Evolutionary conservation across 108 stramenopile genomes (phyloP), one percentile per base, ranked within the genome.

Genomic region (Asterionellopsis glacialis): DNA sequence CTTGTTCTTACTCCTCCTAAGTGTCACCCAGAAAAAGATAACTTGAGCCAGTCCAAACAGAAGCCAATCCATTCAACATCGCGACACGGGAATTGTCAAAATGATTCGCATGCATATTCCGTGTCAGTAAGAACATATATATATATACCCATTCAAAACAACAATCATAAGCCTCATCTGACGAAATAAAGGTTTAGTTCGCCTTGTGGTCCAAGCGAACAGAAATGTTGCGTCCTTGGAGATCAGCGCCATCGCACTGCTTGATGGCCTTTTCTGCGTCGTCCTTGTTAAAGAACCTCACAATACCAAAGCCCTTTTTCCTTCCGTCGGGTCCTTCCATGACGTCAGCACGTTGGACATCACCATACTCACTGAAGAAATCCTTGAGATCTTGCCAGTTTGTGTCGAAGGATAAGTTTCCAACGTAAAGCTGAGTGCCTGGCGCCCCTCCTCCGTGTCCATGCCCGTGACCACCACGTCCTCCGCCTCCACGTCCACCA

Each of bases 321-420:
- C 69, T 61, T 15, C 89, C 90, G 58, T 78, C 84, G 15, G 55
- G 51, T 1, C 70, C 68, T 16, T 75, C 63, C 19, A 60, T 76
- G 45, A 93, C 88, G 45, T 87, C 82, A n/a, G 90, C 90, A 39
- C 83, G 76, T 21, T 80, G 81, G 13, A 95, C 82, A 2, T 82
- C 84, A 2, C 89, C 91, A 75, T 70, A 72, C 45, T 79, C 66
- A 38, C 70, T 56, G 63, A 97, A 95, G 63, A 88, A 79, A 66
- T 97, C 93, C 64, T 95, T 95, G 45, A 97, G 79, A 11, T 90
- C 87, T 50, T 67, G 68, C 93, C 93, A 95, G 24, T 73, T 74
- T 13, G 86, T 80, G 16, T 83, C 77, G 55, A 64, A 90, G 28
- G 86, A 67, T 21, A 97, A 69, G 66, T 97, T 95, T n/a, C 89